Base-by-base conservation (phyloP, 2,329 filamentous ascomycete genomes). In the Westerdykella sp. region DNA sequence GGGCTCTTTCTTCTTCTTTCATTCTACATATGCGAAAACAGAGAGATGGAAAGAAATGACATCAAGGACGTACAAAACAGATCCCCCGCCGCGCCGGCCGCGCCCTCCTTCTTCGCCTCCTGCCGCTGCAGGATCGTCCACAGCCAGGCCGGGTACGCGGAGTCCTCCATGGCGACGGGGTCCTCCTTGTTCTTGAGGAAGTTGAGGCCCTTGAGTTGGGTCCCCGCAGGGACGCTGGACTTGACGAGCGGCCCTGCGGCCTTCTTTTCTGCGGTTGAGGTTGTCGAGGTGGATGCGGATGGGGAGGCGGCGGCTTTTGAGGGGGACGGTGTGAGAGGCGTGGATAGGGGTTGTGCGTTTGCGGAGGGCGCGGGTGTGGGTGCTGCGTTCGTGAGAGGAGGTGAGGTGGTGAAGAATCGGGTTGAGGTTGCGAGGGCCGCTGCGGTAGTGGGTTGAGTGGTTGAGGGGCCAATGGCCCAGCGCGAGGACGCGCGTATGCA, bases 61-160 rank as follows among this genome's bases (percentile, higher is more conserved):
- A n/a, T 23, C 16, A 14, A 30, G 34, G 40, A 78, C 84, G 40
- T 78, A 91, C 87, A 90, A 66, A 88, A 93, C 54, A 89, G 76
- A 70, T 91, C 87, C 16, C 81, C 84, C 21, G 77, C 78, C 9
- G 74, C 75, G 3, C 32, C 32, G 3, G n/a, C 32, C 9, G 10
- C 32, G 11, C 25, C 25, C 4, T 69, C 77, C 2, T 69, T 60
- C 44, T 59, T 62, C 60, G 76, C 79, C 66, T 79, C 77, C 67
- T 79, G 70, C 56, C 67, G 72, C 40, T 82, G 77, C 43, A 93
- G 69, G 53, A 85, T 81, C 3, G 69, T 73, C 87, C 87, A 94
- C 48, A 94, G 67, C 87, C 87, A 94, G 18, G 73, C 73, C 3
- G 87, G 87, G 67, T 94, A 94, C 48, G 85, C 84, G 16, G 80